Conservation (phyloP, 23 red algal species). For the Chondrus crispus region DNA sequence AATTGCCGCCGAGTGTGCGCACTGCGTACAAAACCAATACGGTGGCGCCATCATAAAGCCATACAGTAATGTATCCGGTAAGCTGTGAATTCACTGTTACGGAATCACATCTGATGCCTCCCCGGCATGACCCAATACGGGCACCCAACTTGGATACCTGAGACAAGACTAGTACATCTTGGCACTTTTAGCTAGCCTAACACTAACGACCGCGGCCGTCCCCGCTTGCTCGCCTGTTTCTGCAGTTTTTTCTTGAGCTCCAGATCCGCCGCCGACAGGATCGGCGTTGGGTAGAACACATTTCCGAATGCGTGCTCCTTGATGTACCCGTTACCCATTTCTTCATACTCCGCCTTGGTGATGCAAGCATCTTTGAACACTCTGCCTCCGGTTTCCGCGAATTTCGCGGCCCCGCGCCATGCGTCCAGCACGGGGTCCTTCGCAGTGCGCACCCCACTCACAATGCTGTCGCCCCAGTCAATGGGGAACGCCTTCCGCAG, state of each 20-base stretch:
- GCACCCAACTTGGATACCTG: no score
- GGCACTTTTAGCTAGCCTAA: no score
- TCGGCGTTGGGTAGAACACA: slow-evolving; percentile 28
- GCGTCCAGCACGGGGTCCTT: slow-evolving; percentile 62
- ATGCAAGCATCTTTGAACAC: slow-evolving; percentile 47
- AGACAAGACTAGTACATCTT: no score
- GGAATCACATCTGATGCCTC: no score
- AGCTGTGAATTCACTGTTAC: no score
- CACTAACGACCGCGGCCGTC: slow-evolving; percentile 2
- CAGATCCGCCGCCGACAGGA: slow-evolving; percentile 44
- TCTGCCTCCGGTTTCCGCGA: slow-evolving; percentile 50
- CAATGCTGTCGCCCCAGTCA: slow-evolving; percentile 52
- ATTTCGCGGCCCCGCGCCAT: slow-evolving; percentile 69
- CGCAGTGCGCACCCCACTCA: slow-evolving; percentile 22
- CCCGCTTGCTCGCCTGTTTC: slow-evolving; percentile 57
- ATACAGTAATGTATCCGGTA: no score
- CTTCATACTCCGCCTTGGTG: slow-evolving; percentile 63
- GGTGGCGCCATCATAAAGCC: no score
- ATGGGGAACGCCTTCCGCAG: slow-evolving; percentile 48
- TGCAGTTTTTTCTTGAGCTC: slow-evolving; percentile 71
- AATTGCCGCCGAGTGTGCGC: no score
- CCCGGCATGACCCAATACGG: no score
- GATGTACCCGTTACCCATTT: slow-evolving; percentile 77
- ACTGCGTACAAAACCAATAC: no score
- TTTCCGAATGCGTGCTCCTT: slow-evolving; percentile 68